Evolutionary conservation across 1,284 basidiomycete species (phyloP).

Genomic region (Rhodotorula sp.): DNA sequence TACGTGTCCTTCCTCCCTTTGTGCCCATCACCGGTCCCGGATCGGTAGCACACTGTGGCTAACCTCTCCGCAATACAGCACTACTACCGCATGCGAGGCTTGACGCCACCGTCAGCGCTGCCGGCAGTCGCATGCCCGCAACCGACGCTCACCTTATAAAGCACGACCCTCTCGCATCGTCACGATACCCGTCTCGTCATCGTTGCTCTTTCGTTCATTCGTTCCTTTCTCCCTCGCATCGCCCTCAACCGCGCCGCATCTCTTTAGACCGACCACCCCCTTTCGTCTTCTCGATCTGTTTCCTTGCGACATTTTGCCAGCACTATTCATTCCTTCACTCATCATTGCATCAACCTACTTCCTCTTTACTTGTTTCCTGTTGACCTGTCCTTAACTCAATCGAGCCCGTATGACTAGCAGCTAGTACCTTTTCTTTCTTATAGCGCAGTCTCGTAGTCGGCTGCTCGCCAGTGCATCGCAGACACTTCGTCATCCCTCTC

Average conservation of each 20-base stretch:
- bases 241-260: neutral
- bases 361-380: neutral
- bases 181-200: neutral
- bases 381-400: neutral
- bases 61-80: conserved; percentile 14
- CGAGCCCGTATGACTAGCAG: neutral
- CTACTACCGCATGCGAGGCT: conserved; percentile 39
- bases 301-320: neutral
- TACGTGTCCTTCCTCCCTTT: neutral
- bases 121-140: conserved; percentile 42
- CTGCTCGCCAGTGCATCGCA: too few species aligned
- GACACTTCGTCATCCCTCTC: too few species aligned
- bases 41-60: neutral
- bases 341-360: neutral
- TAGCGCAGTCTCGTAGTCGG: too few species aligned
- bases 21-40: too few species aligned
- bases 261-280: neutral
- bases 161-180: neutral
- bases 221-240: neutral
- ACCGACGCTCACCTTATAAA: conserved; percentile 13
- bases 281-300: neutral
- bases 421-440: neutral
- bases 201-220: neutral
- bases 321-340: too few species aligned
- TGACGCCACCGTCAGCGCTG: conserved; percentile 22